Conservation (phyloP, 495 filamentous ascomycete genomes). For the Daldinia decipiens region DNA sequence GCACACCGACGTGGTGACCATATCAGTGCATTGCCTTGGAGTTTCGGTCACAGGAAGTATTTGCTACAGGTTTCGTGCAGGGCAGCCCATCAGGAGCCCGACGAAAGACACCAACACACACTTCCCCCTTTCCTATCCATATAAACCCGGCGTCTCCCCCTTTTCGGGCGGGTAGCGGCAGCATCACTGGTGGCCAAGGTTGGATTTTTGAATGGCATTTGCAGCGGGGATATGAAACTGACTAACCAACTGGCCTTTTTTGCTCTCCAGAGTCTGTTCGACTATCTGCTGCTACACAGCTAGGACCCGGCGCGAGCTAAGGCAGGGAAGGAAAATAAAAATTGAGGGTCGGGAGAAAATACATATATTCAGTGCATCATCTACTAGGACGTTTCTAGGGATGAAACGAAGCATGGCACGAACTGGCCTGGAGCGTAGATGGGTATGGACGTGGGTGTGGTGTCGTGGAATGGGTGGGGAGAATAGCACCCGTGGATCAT, state of each 20-base stretch:
- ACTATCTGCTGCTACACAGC: neutral
- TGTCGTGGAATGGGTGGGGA: neutral
- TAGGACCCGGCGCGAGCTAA: neutral
- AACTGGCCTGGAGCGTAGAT: neutral
- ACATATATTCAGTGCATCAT: constrained; percentile 29
- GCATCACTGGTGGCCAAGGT: constrained; percentile 25
- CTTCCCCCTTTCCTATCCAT: constrained; percentile 11
- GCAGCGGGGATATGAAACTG: constrained; percentile 4
- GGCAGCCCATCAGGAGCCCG: constrained; percentile 27
- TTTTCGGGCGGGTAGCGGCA: constrained; percentile 31
- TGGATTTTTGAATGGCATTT: constrained; percentile 37
- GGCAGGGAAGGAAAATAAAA: constrained; percentile 5
- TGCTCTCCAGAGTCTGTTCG: neutral
- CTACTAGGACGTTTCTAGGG: constrained; percentile 6
- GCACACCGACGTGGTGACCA: constrained; percentile 31
- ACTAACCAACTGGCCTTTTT: neutral
- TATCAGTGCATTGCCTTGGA: constrained; percentile 44
- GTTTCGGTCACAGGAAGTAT: constrained; percentile 32
- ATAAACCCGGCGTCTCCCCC: constrained; percentile 18
- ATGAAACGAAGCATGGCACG: neutral
- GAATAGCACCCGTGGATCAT: constrained; percentile 8
- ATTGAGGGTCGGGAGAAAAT: neutral
- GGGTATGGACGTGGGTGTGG: neutral
- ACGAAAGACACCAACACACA: constrained; percentile 17
- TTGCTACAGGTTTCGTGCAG: constrained; percentile 25